Conservation (phyloP, 1,284 basidiomycete species). For the Sphaerobolus stellatus region DNA sequence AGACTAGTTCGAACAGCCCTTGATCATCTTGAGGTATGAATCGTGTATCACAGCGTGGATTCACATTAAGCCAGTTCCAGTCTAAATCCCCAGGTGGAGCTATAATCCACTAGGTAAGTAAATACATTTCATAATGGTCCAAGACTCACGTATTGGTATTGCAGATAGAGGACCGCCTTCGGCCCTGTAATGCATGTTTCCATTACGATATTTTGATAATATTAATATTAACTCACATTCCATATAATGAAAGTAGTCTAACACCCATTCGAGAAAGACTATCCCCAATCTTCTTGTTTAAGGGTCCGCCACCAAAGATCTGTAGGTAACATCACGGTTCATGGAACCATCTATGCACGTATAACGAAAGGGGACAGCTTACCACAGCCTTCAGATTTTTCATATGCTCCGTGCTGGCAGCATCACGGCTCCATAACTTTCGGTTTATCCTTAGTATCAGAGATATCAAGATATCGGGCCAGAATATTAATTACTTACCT, state of each 20-base stretch:
- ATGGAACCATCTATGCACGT: background rate
- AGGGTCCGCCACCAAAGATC: background rate
- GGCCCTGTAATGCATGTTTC: background rate
- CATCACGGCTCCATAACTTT: background rate
- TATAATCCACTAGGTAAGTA: background rate
- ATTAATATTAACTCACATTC: background rate
- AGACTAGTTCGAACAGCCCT: background rate
- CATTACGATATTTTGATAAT: background rate
- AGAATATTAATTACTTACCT: background rate
- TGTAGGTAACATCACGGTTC: background rate
- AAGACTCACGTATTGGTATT: background rate
- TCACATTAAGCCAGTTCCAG: background rate
- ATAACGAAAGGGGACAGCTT: background rate
- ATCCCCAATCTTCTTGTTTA: background rate
- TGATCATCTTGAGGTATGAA: background rate
- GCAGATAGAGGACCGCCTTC: background rate
- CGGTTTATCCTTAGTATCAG: background rate
- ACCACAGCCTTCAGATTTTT: background rate
- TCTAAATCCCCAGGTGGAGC: background rate
- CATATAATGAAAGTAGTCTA: background rate
- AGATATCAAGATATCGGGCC: background rate
- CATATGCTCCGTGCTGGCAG: background rate
- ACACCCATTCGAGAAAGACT: background rate
- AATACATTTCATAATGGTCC: background rate
- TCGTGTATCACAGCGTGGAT: background rate